Percentiles rank a stretch among this genome's conserved stretches.
Conservation (phyloP, 495 filamentous ascomycete genomes). For the Aspergillus wentii region DNA sequence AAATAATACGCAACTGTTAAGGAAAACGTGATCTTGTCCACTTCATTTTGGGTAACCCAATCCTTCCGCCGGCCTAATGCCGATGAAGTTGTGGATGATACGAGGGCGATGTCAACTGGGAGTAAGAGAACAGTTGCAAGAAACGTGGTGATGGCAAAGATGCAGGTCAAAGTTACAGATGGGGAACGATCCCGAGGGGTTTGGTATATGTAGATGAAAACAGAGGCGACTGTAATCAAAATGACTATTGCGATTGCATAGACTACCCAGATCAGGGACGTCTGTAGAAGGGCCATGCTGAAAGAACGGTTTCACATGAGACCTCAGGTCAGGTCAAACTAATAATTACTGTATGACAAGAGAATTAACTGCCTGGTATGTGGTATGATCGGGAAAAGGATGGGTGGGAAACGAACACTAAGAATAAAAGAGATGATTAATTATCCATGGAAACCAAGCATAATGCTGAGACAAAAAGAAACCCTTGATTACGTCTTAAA, state of each 20-base stretch:
- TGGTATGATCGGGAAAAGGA: no score
- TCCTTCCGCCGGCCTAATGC: conserved; percentile 80
- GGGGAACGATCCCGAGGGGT: conserved; percentile 78
- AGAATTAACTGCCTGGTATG: no score
- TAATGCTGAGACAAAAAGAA: not conserved
- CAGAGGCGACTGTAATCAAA: conserved; percentile 62
- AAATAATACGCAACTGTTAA: conserved; percentile 89
- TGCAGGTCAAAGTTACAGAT: conserved; percentile 73
- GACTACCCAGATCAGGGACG: conserved; percentile 86
- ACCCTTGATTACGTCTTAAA: not conserved
- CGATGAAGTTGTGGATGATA: conserved; percentile 78
- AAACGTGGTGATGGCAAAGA: conserved; percentile 78
- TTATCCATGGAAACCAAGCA: not conserved
- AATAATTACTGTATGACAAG: no score
- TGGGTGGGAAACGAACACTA: no score
- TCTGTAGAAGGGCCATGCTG: conserved; percentile 69
- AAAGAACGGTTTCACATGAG: no score
- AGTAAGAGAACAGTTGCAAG: conserved; percentile 89
- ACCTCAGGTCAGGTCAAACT: no score
- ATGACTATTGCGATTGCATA: conserved; percentile 75
- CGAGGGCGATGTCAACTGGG: conserved; percentile 91
- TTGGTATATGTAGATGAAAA: conserved; percentile 86
- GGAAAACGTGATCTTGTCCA: conserved; percentile 70
- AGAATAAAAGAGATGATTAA: no score
- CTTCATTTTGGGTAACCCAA: conserved; percentile 78